Evolutionary conservation across 1,284 basidiomycete genomes (phyloP), one percentile per base, ranked within the genome.

Genomic region (Moesziomyces parantarcticus): DNA sequence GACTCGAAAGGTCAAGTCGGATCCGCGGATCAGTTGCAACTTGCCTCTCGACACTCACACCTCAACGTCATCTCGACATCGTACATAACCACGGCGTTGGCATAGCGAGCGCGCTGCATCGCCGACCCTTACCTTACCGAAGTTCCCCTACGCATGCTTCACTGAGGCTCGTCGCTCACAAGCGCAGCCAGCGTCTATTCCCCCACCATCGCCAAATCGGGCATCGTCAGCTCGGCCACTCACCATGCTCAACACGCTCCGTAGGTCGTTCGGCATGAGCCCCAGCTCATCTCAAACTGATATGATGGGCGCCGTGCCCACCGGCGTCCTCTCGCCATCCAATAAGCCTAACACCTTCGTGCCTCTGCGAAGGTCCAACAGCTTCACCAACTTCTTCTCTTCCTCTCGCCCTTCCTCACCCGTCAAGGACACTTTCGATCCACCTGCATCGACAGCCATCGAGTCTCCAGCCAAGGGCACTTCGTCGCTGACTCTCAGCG

Each of bases 201-300:
- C 11, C 34, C 34, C 25, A 42, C 40, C 40, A 36, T 32, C 20
- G 26, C 25, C 4, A 23, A 21, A 16, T 48, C 45, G 53, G 45
- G 34, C 58, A 40, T 23, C 29, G 10, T 36, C 16, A 47, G 36
- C 32, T 44, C 25, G 21, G 18, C 23, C 25, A 23, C 10, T 13
- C 25, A 55, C 13, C 23, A 72, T 72, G 69, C 59, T 72, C 55
- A 63, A 49, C 34, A 52, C 69, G 18, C 54, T 72, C 21, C 69
- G 62, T 40, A 58, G 69, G 10, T 72, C 69, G 7, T 62, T 72
- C 50, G 69, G 69, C 62, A 72, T 72, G 69, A 72, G 69, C 54
- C 69, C 62, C 0, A 66, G 62, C 57, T 62, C 65, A 1, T 61
- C 63, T 45, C 61, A 50, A 16, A 44, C 55, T 7, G 69, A 61